Conservation (phyloP, 306 rosid genomes). For the Lagenaria siceraria region DNA sequence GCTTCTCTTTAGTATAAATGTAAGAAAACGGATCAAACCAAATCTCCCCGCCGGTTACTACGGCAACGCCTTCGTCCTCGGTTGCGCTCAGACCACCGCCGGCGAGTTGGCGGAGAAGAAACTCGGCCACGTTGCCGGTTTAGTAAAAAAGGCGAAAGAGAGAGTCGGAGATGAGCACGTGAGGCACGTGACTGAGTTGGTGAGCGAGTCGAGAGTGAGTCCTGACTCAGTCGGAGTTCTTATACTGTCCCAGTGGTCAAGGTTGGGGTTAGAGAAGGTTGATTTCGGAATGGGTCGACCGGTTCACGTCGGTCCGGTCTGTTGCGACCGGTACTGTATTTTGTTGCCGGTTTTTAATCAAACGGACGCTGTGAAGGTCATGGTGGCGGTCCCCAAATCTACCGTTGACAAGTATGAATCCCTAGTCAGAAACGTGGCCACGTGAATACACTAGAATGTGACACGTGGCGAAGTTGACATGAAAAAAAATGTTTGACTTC, state of each 20-base stretch:
- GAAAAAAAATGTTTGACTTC: not conserved
- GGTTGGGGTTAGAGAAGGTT: conserved; percentile 69
- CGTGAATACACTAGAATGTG: not conserved
- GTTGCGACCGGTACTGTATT: conserved; percentile 70
- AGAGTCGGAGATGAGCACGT: conserved; percentile 56
- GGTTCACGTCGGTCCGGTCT: conserved; percentile 50
- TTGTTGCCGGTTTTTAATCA: conserved; percentile 49
- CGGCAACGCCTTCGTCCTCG: conserved; percentile 78
- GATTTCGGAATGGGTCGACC: conserved; percentile 63
- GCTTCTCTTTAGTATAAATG: conserved; percentile 62
- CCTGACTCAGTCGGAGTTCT: conserved; percentile 78
- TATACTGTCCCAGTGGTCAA: conserved; percentile 83
- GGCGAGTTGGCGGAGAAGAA: conserved; percentile 44
- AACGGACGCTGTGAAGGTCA: conserved; percentile 50
- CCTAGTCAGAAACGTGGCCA: conserved; percentile 23
- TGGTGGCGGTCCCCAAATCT: conserved; percentile 63
- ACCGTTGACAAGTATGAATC: conserved; percentile 48
- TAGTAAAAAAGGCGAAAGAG: conserved; percentile 59
- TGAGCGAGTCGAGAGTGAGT: conserved; percentile 41
- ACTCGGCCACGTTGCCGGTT: conserved; percentile 29
- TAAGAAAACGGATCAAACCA: conserved; percentile 57
- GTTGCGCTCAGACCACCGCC: conserved; percentile 50
- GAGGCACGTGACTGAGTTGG: conserved; percentile 39
- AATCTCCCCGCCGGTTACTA: conserved; percentile 62
- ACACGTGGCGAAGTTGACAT: not conserved